Percentiles rank a stretch among this genome's conserved stretches.
Evolutionary conservation across 2,329 filamentous ascomycete genomes (phyloP).

Genomic region (Paraphaeosphaeria sporulosa): DNA sequence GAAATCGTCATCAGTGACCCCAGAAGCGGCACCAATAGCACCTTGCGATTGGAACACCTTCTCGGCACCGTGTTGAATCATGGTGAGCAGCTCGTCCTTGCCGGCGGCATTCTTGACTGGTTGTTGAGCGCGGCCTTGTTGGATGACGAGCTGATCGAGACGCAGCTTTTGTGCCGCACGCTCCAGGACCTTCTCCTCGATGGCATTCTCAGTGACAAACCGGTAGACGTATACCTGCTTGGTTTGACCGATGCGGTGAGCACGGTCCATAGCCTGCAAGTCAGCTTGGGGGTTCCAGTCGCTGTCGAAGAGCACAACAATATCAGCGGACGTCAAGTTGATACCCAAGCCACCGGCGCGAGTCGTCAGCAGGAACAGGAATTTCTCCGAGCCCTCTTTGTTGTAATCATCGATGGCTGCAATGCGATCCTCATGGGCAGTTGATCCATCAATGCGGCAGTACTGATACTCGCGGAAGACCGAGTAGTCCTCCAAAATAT

Average conservation of each 20-base stretch:
- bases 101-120: slow-evolving; percentile 90
- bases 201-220: slow-evolving; percentile 97
- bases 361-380: slow-evolving; percentile 93
- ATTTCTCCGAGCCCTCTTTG: slow-evolving; percentile 93
- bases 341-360: slow-evolving; percentile 95
- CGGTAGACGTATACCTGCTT: slow-evolving; percentile 98
- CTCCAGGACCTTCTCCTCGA: slow-evolving; percentile 97
- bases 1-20: slow-evolving; percentile 85
- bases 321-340: slow-evolving; percentile 93
- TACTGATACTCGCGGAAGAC: slow-evolving; percentile 95
- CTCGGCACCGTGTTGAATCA: slow-evolving; percentile 99
- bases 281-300: slow-evolving; percentile 99
- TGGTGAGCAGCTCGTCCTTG: slow-evolving; percentile 93
- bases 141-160: slow-evolving; percentile 95
- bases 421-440: slow-evolving; percentile 96
- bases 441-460: slow-evolving; percentile 95
- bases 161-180: slow-evolving; percentile 95
- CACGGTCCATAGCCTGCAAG: slow-evolving; percentile 97
- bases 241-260: slow-evolving; percentile 97
- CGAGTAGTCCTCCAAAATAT: slow-evolving; percentile 98
- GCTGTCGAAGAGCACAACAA: slow-evolving; percentile 95
- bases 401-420: slow-evolving; percentile 99
- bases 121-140: slow-evolving; percentile 92
- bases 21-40: slow-evolving; percentile 65
- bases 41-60: slow-evolving; percentile 84